phyloP scores from a whole-genome alignment of 441 rosid species.

The Erysimum cheiri region DNA sequence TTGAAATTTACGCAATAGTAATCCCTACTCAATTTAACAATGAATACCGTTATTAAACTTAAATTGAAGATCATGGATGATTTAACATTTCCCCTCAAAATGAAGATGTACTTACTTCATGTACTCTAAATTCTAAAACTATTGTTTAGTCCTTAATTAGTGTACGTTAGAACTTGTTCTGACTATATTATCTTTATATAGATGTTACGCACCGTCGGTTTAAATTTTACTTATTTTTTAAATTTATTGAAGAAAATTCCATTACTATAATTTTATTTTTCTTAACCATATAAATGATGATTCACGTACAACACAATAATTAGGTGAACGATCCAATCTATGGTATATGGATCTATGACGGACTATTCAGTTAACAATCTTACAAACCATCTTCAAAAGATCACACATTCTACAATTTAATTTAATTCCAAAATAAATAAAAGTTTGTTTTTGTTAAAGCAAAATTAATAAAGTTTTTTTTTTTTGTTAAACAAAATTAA shows the following conservation, averaged over 20 bases:
- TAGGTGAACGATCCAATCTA: not conserved
- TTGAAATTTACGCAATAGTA: constrained; percentile 24
- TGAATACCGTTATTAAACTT: constrained; percentile 11
- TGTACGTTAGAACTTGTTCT: not conserved
- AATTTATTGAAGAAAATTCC: not conserved
- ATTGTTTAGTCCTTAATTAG: not conserved
- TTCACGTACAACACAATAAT: not conserved
- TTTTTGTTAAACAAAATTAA: too few relatives aligned
- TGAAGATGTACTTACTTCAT: too few relatives aligned
- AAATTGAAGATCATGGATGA: not conserved
- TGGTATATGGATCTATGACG: not conserved
- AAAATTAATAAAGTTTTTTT: too few relatives aligned
- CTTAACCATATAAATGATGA: not conserved
- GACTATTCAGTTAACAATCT: too few relatives aligned
- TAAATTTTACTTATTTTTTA: not conserved
- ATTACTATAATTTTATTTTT: not conserved
- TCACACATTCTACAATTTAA: too few relatives aligned
- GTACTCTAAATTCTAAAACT: not conserved
- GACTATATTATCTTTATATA: not conserved
- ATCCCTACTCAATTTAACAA: constrained; percentile 21
- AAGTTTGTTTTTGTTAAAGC: too few relatives aligned
- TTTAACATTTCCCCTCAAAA: not conserved
- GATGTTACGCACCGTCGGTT: not conserved
- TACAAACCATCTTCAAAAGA: too few relatives aligned
- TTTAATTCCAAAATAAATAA: too few relatives aligned